Base-by-base conservation (phyloP, 2,329 filamentous ascomycete genomes). In the Colletotrichum higginsianum region DNA sequence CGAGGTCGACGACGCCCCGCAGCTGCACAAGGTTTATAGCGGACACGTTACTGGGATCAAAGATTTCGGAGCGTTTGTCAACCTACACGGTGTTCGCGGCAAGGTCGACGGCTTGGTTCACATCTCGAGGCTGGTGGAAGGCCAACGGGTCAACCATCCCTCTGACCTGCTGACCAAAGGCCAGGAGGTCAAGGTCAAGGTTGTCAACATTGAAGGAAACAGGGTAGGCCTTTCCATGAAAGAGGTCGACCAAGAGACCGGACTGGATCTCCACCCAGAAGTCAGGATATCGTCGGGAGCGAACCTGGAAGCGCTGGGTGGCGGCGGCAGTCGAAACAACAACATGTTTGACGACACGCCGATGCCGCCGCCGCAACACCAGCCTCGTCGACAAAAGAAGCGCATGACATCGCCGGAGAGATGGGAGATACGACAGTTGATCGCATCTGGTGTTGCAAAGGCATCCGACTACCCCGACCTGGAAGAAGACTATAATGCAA, bases 351-450 rank as follows among this genome's bases (percentile, higher is more conserved):
- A 93, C 76, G 86, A 85, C 52, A 87, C 89, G 49, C 86, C 86
- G 40, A 69, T 73, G 47, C 62, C 71, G 23, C 71, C 73, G 3
- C 73, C 73, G 84, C 87, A 63, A 58, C 76, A 84, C 13, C 82
- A 82, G 0, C 76, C 70, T 1, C 87, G 87, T 75, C 88, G 87
- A 56, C 92, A 92, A 66, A 94, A 94, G 80, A 99, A 99, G 85
- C 89, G 96, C 63, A 92, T 98, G 92, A 98, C 96, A 0, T 98
- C 96, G 16, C 96, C 96, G 1, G 96, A 99, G 80, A 87, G 96
- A 78, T 99, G 96, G 96, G 96, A 99, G 80, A 98, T 99, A 74
- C 91, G 96, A 73, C 96, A 99, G 79, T 87, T 99, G 63, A 98
- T 99, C 78, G 95, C 96, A 4, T 98, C 96, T 5, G 96, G 97